These are phyloP conservation scores for Kwoniella shandongensis DNA, from an alignment of 768 basidiomycete species.

Conservation along the genomic window DNA sequence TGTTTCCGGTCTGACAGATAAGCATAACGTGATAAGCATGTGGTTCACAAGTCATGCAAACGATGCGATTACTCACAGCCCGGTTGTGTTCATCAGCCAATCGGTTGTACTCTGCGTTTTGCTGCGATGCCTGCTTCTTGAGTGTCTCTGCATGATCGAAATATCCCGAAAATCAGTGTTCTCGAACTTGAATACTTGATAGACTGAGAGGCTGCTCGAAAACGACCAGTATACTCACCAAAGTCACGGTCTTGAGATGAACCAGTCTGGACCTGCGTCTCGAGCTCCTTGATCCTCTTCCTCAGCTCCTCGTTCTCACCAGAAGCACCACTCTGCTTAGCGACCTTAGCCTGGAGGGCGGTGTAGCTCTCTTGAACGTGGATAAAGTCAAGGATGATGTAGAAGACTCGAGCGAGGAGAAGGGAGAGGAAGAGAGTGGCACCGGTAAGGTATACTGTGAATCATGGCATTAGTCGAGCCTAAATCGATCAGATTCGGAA, in stretches of 20 bases:
- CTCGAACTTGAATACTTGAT: too few species aligned
- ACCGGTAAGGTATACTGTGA: conserved; percentile 68
- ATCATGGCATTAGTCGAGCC: conserved; percentile 1
- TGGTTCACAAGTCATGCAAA: background rate
- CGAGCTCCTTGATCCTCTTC: conserved; percentile 67
- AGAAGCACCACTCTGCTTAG: conserved; percentile 37
- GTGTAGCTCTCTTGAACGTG: conserved; percentile 84
- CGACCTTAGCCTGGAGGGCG: conserved; percentile 64
- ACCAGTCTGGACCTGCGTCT: conserved; percentile 64
- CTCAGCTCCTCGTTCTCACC: conserved; percentile 56
- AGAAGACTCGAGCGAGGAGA: conserved; percentile 87
- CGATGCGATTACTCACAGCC: conserved; percentile 50
- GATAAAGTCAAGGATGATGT: conserved; percentile 86
- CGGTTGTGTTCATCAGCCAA: conserved; percentile 75
- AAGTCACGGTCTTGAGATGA: conserved; percentile 67
- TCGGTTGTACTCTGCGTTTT: conserved; percentile 76
- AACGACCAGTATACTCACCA: too few species aligned
- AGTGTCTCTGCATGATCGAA: conserved; percentile 61
- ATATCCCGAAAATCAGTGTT: background rate
- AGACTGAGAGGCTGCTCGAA: too few species aligned
- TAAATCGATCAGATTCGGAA: background rate
- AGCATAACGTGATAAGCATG: background rate
- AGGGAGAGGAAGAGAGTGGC: conserved; percentile 88
- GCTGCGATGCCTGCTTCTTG: conserved; percentile 77
- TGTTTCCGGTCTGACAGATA: conserved; percentile 58